Conservation (phyloP, 2,329 filamentous ascomycete genomes). For the Phaeosphaeriaceae sp. region DNA sequence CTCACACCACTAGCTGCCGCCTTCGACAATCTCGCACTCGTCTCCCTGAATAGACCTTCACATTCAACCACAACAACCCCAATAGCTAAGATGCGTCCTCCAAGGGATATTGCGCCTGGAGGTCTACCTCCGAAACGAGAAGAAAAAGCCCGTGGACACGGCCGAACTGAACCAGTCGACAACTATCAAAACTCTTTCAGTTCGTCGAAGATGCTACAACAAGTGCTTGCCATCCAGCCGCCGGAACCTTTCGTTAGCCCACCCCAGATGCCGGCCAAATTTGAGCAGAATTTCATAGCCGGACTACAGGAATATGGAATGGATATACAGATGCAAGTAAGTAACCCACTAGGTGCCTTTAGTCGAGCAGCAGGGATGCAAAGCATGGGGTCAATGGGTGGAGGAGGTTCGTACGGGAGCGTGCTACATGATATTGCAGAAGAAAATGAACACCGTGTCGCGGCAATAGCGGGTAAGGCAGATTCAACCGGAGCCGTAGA, state of each 20-base stretch:
- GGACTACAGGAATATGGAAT: slow-evolving; percentile 13
- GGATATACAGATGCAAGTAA: background rate
- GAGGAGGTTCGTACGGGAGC: background rate
- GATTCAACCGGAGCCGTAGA: background rate
- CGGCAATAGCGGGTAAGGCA: background rate
- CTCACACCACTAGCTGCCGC: slow-evolving; percentile 1
- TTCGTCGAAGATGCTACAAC: slow-evolving; percentile 15
- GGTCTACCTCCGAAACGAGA: slow-evolving; percentile 4
- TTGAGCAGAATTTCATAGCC: slow-evolving; percentile 11
- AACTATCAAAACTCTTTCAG: slow-evolving; percentile 7
- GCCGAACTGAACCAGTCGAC: slow-evolving; percentile 1
- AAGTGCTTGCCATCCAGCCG: slow-evolving; percentile 14
- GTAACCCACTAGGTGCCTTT: background rate
- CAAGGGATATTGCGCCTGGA: background rate
- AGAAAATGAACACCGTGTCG: slow-evolving; percentile 2
- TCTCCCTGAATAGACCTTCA: background rate
- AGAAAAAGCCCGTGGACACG: background rate
- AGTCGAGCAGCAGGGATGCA: background rate
- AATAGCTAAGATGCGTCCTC: background rate
- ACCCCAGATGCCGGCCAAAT: slow-evolving; percentile 11
- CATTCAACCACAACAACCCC: background rate
- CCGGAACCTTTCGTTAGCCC: slow-evolving; percentile 17
- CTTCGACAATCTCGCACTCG: background rate
- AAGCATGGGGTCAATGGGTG: background rate
- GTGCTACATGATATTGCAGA: slow-evolving; percentile 3